Evolutionary conservation across 257 asterid species (phyloP), one percentile per base, ranked within the genome.

Genomic region (Gentiana dahurica): DNA sequence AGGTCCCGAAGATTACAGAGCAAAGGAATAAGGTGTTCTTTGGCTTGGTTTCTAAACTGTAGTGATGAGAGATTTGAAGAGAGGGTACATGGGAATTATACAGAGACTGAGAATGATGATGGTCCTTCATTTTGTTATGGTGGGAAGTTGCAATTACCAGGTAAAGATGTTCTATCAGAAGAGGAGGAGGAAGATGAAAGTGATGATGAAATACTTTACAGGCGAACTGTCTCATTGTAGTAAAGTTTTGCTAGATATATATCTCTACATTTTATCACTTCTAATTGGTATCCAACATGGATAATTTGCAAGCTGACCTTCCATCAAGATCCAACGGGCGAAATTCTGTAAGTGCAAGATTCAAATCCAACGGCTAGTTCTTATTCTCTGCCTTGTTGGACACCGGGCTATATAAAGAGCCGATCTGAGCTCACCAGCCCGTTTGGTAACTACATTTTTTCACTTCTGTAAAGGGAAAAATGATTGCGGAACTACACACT

Each of bases 1-100:
- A 74, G 98, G 76, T 78, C 77, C 71, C 90, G 81, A 63, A 79
- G 73, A 75, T 58, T 91, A 57, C 83, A 83, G 72, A 80, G 81
- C 68, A 87, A 74, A 69, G 94, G 85, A 67, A 83, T 87, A 57
- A 80, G 68, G 59, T 87, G 86, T 55, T 91, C 95, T 9, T 67
- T 91, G 71, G 90, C 93, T 3, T 91, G 98, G 98, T 83, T 91
- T 67, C 77, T 91, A 57, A 91, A 91, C 51, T 91, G 97, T 57
- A 91, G 97, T 35, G 98, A 91, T 78, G 84, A 71, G 61, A 78
- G 95, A 68, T 92, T 92, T 64, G 95, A 85, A 74, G 97, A 88
- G 71, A 85, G 97, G 65, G 63, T 88, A 62, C 75, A 79, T 61
- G 97, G 95, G 51, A 71, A 75, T 43, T 83, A 77, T 68, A 85